phyloP scores from a whole-genome alignment of 345 rosid genomes.

The Lepidium africanum region DNA sequence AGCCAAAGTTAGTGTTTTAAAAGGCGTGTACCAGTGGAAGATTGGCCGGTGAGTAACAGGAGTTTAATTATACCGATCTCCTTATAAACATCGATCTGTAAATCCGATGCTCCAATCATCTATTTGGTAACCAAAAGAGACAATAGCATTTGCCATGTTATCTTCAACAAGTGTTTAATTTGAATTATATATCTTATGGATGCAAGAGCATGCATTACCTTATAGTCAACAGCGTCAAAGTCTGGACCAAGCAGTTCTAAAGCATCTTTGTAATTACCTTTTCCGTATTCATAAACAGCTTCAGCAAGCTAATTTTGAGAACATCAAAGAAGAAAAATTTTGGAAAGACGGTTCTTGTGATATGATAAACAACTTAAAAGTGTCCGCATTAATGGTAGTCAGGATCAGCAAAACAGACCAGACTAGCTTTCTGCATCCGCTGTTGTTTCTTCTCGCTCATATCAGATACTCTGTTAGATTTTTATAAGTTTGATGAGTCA shows the following conservation, averaged over 20 bases:
- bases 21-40: slow-evolving; percentile 38
- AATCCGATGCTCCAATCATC: slow-evolving; percentile 80
- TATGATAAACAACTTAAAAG: neutral
- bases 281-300: slow-evolving; percentile 53
- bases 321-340: neutral
- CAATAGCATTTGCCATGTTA: neutral
- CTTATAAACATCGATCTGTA: slow-evolving; percentile 71
- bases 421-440: slow-evolving; percentile 46
- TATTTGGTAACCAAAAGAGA: slow-evolving; percentile 1
- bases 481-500: neutral
- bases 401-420: slow-evolving; percentile 37
- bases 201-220: slow-evolving; percentile 36
- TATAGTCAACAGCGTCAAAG: slow-evolving; percentile 56
- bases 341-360: neutral
- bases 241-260: slow-evolving; percentile 51
- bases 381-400: neutral
- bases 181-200: neutral
- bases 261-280: slow-evolving; percentile 42
- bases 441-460: slow-evolving; percentile 67
- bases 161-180: neutral
- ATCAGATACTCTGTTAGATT: slow-evolving; percentile 31
- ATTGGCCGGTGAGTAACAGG: slow-evolving; percentile 54
- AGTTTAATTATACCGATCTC: slow-evolving; percentile 59
- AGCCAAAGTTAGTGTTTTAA: neutral
- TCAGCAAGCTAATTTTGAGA: slow-evolving; percentile 55